Percentiles rank a stretch among this genome's conserved stretches.
phyloP scores from a whole-genome alignment of 208 protist species.

The Trypanosoma avium region DNA sequence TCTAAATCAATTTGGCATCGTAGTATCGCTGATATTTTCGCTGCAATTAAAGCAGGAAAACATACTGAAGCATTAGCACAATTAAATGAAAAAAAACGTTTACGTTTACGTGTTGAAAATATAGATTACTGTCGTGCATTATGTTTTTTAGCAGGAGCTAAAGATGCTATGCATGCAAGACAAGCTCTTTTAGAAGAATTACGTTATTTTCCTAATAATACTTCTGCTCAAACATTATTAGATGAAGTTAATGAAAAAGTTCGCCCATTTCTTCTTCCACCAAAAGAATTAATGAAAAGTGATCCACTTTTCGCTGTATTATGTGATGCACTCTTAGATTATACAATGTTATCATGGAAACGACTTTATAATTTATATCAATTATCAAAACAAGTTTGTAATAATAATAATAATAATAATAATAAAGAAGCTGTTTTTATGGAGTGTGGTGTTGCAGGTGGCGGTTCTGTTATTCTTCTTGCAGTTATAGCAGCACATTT shows the following conservation, averaged over 20 bases:
- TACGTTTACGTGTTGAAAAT: slow-evolving; percentile 26
- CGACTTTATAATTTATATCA: slow-evolving; percentile 61
- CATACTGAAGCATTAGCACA: slow-evolving; percentile 27
- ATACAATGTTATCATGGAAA: slow-evolving; percentile 82
- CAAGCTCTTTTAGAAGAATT: slow-evolving; percentile 78
- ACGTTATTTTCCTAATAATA: slow-evolving; percentile 45
- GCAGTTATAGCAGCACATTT: slow-evolving; percentile 41
- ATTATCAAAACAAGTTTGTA: slow-evolving; percentile 24
- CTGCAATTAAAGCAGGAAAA: slow-evolving; percentile 15
- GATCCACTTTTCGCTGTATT: slow-evolving; percentile 70
- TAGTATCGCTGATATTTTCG: slow-evolving; percentile 3
- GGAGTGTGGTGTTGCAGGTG: slow-evolving; percentile 76
- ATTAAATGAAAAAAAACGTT: slow-evolving; percentile 51
- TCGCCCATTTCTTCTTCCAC: slow-evolving; percentile 42
- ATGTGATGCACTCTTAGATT: slow-evolving; percentile 68
- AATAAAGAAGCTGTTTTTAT: slow-evolving; percentile 38
- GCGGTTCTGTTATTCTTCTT: slow-evolving; percentile 66
- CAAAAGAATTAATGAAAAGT: slow-evolving; percentile 34
- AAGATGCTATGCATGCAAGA: slow-evolving; percentile 51
- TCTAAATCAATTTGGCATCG: slow-evolving; percentile 1
- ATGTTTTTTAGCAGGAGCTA: slow-evolving; percentile 47
- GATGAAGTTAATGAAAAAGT: slow-evolving; percentile 47
- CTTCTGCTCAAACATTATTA: slow-evolving; percentile 34
- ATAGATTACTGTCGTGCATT: slow-evolving; percentile 73
- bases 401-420: neutral